Base-by-base conservation (phyloP, 352 stramenopile genomes). In the Pythium rhizo-oryzae region DNA sequence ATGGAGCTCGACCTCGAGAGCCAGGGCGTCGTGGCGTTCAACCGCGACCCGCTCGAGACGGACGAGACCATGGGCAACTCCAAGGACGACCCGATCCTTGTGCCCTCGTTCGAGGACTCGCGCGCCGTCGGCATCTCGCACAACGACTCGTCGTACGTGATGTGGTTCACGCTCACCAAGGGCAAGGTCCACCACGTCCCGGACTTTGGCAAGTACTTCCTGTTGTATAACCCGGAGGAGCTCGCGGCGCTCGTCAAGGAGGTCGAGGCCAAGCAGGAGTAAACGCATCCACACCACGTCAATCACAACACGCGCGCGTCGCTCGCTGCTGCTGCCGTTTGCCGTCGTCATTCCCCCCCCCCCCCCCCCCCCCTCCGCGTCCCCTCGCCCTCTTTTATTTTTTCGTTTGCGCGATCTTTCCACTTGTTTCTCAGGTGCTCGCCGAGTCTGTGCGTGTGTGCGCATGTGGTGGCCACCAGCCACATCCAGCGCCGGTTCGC, bases 181-280 rank as follows among this genome's bases (percentile, higher is more conserved):
- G 88, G 86, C 76, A 91, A 94, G 81, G 82, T 93, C 60, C 82
- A 94, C 82, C 90, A 96, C 77, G 76, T 96, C 66, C 88, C 88
- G 58, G 72, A 80, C 71, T 91, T 94, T 70, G 85, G 92, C 73
- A 96, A 96, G 86, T 96, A 96, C 79, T 96, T 96, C 81, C 77
- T 91, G 88, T 79, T 96, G 35, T 93, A 94, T 84, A 94, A 96
- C 82, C 85, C 86, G n/a, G 81, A 90, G 72, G 84, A 92, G 67
- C 80, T 94, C 49, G 82, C 86, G 53, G 68, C 89, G 80, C 79
- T 92, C 52, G 78, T 94, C 69, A 89, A 94, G 81, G 84, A 94
- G 58, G 84, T 91, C 70, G 84, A 94, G 74, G 80, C 82, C 74
- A 92, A 92, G 82, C 79, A 91, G 72, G 70, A 91, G 63, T 86